Conservation (phyloP, 2,329 filamentous ascomycete species). For the Talaromyces amestolkiae region DNA sequence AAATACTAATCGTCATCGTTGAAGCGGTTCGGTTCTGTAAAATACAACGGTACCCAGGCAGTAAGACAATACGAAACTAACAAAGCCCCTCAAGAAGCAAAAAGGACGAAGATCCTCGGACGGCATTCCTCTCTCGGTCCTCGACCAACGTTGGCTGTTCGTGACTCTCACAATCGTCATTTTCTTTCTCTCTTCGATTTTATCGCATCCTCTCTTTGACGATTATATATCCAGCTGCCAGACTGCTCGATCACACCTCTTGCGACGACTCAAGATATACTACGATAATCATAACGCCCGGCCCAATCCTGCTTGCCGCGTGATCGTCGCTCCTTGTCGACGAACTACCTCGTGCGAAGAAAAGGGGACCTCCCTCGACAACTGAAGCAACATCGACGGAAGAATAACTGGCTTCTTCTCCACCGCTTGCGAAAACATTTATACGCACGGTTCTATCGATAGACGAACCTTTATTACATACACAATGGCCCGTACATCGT, state of each 20-base stretch:
- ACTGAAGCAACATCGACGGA: background rate
- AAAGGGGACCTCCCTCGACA: constrained; percentile 6
- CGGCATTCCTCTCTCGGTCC: background rate
- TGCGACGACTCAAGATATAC: background rate
- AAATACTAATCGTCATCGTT: background rate
- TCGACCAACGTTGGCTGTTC: background rate
- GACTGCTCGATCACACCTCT: background rate
- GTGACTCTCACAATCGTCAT: background rate
- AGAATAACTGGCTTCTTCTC: background rate
- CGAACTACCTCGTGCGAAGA: constrained; percentile 7
- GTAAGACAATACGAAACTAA: constrained; percentile 10
- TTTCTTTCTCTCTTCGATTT: background rate
- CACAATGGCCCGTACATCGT: constrained; percentile 43
- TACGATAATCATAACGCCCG: background rate
- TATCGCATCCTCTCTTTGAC: background rate
- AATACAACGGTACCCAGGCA: background rate
- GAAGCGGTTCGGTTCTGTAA: background rate
- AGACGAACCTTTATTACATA: constrained; percentile 3
- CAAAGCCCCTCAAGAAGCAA: constrained; percentile 3
- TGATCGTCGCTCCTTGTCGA: constrained; percentile 8
- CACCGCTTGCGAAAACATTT: background rate
- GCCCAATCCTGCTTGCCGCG: background rate
- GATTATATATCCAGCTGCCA: background rate
- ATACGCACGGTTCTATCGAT: background rate
- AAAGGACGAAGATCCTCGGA: constrained; percentile 2